Percentiles rank a stretch among this genome's conserved stretches.
These are phyloP conservation scores for Nigrospora sphaerica DNA, from an alignment of 2,329 filamentous ascomycete genomes.

Conservation along the genomic window DNA sequence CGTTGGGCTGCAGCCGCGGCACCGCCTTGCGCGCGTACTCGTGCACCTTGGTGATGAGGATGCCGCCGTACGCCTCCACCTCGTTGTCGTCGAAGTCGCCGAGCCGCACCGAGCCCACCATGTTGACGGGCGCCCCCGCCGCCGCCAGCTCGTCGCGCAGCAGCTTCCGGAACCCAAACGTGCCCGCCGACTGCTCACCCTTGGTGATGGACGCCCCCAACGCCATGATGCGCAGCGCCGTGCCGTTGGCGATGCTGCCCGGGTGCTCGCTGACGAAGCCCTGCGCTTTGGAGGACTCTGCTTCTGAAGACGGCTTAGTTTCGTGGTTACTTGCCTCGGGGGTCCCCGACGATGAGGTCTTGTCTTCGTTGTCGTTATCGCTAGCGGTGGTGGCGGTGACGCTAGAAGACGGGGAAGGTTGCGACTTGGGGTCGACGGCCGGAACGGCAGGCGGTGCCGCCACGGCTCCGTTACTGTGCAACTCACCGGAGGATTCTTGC, in stretches of 20 bases:
- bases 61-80: conserved; percentile 17
- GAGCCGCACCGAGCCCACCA: conserved; percentile 18
- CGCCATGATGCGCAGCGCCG: conserved; percentile 17
- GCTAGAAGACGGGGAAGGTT: no score
- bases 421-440: no score
- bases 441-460: no score
- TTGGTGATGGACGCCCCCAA: conserved; percentile 16
- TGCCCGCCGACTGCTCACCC: conserved; percentile 14
- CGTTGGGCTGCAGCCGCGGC: conserved; percentile 13
- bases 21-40: conserved; percentile 10
- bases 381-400: no score
- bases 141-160: conserved; percentile 19
- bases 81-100: conserved; percentile 20
- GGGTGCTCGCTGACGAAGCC: neutral
- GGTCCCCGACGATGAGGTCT: no score
- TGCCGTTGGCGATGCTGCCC: conserved; percentile 9
- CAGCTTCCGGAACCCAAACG: conserved; percentile 14
- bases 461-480: no score
- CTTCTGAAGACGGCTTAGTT: no score
- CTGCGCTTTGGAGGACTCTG: no score
- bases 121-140: conserved; percentile 14
- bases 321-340: no score
- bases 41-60: conserved; percentile 17
- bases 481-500: no score
- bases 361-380: no score